Evolutionary conservation across 495 filamentous ascomycete species (phyloP).

Genomic region (Penicillium cosmopolitanum): DNA sequence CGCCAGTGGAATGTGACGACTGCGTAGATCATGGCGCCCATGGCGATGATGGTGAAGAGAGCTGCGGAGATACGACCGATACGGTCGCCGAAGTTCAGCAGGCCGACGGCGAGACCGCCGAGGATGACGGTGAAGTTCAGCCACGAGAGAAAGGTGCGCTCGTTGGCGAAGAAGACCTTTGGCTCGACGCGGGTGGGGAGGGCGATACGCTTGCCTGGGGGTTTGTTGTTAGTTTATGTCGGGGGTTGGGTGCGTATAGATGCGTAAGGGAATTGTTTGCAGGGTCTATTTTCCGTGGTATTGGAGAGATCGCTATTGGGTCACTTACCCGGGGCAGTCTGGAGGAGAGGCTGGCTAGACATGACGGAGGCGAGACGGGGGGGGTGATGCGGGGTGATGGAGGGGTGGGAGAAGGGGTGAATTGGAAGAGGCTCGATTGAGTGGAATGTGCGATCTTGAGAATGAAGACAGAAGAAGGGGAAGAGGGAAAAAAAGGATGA

Average conservation of each 20-base stretch:
- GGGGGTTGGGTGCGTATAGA: background rate
- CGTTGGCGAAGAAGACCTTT: conserved; percentile 99
- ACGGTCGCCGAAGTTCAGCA: conserved; percentile 96
- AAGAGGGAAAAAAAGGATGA: background rate
- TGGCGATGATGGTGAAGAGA: conserved; percentile 91
- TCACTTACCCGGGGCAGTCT: conserved; percentile 69
- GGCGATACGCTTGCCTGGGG: conserved; percentile 93
- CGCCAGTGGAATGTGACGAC: conserved; percentile 96
- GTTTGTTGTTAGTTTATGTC: background rate
- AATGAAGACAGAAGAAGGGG: background rate
- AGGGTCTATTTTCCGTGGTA: background rate
- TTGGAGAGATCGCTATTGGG: background rate
- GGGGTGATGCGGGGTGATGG: background rate
- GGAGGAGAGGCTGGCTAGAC: conserved; percentile 96
- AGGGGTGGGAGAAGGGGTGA: conserved; percentile 2
- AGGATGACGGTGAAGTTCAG: conserved; percentile 99
- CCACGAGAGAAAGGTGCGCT: conserved; percentile 98
- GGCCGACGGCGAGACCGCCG: conserved; percentile 90
- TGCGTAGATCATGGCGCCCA: conserved; percentile 95
- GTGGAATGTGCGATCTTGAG: background rate
- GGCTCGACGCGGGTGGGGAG: conserved; percentile 97
- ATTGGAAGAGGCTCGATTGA: background rate
- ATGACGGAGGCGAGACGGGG: conserved; percentile 47
- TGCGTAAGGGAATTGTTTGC: conserved; percentile 1
- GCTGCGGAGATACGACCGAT: conserved; percentile 90